These are phyloP conservation scores for Fusarium metavorans DNA, from an alignment of 2,329 filamentous ascomycete species.

Conservation along the genomic window DNA sequence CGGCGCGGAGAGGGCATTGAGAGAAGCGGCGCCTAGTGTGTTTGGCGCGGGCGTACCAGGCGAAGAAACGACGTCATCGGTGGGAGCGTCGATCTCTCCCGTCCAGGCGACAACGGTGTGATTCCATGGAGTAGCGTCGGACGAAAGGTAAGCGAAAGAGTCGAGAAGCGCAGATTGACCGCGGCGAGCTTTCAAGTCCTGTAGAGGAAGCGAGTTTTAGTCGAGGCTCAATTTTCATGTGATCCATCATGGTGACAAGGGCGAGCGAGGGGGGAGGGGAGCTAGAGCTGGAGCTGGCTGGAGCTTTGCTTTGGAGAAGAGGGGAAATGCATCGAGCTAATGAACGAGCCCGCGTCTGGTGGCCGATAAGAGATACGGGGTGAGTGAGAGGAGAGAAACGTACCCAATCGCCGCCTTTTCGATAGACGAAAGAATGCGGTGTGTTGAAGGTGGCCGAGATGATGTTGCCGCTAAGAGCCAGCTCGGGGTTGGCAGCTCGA, in stretches of 20 bases:
- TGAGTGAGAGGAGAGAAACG: constrained; percentile 44
- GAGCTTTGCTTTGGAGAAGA: constrained; percentile 40
- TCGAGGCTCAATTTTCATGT: constrained; percentile 28
- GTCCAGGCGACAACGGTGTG: constrained; percentile 96
- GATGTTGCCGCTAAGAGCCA: constrained; percentile 72
- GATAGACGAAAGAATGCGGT: constrained; percentile 70
- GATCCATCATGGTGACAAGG: constrained; percentile 6
- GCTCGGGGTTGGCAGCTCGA: constrained; percentile 66
- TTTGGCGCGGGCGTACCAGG: constrained; percentile 59
- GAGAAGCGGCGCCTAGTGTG: constrained; percentile 63
- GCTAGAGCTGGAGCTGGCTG: constrained; percentile 24
- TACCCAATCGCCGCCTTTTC: constrained; percentile 72
- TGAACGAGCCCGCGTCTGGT: constrained; percentile 15
- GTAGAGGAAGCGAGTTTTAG: constrained; percentile 21
- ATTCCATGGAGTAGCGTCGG: constrained; percentile 86
- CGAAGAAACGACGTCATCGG: constrained; percentile 57
- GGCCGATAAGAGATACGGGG: constrained; percentile 27
- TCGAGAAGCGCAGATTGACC: constrained; percentile 95
- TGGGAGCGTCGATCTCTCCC: constrained; percentile 77
- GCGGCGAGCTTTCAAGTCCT: constrained; percentile 82
- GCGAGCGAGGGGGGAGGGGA: constrained; percentile 21
- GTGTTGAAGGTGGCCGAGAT: constrained; percentile 76
- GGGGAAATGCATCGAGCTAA: constrained; percentile 31
- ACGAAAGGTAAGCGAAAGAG: constrained; percentile 88
- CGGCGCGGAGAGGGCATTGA: constrained; percentile 83